These are phyloP conservation scores for Vitrella brassicaformis DNA, from an alignment of 73 alveolate species.

Conservation along the genomic window DNA sequence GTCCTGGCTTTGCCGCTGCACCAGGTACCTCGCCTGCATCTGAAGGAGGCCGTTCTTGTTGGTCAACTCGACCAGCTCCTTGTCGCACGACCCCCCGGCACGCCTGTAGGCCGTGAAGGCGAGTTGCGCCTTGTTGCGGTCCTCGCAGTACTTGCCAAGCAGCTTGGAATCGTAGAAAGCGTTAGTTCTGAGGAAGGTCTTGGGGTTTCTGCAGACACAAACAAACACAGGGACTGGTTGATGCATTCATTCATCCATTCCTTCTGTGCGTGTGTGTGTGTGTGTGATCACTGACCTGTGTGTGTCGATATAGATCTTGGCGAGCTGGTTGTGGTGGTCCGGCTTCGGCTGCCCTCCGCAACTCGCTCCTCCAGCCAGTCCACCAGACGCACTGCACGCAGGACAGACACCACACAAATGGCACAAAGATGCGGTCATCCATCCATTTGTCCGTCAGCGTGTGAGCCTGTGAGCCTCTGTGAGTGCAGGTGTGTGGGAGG, in stretches of 20 bases:
- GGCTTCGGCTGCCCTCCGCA: conserved; percentile 84
- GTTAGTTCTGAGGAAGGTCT: conserved; percentile 88
- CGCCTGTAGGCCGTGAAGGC: conserved; percentile 74
- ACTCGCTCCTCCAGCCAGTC: conserved; percentile 96
- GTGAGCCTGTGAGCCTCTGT: too few relatives aligned
- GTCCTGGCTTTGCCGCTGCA: conserved; percentile 89
- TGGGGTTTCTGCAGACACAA: conserved; percentile 82
- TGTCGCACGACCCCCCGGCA: conserved; percentile 99
- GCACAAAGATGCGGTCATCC: too few relatives aligned
- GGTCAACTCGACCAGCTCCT: conserved; percentile 91
- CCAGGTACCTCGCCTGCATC: conserved; percentile 90
- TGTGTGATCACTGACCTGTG: too few relatives aligned
- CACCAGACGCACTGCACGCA: conserved; percentile 67
- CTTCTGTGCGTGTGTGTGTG: too few relatives aligned
- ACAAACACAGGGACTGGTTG: too few relatives aligned
- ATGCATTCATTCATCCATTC: too few relatives aligned
- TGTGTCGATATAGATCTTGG: conserved; percentile 83
- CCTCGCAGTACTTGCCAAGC: conserved; percentile 96
- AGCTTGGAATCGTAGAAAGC: conserved; percentile 92
- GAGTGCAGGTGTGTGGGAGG: too few relatives aligned
- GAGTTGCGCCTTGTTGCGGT: conserved; percentile 35
- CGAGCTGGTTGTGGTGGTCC: conserved; percentile 81
- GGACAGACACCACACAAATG: background rate
- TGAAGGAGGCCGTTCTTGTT: conserved; percentile 94
- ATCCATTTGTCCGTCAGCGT: too few relatives aligned